These are phyloP conservation scores for Beauveria asiatica DNA, from an alignment of 2,329 filamentous ascomycete genomes.

Conservation along the genomic window DNA sequence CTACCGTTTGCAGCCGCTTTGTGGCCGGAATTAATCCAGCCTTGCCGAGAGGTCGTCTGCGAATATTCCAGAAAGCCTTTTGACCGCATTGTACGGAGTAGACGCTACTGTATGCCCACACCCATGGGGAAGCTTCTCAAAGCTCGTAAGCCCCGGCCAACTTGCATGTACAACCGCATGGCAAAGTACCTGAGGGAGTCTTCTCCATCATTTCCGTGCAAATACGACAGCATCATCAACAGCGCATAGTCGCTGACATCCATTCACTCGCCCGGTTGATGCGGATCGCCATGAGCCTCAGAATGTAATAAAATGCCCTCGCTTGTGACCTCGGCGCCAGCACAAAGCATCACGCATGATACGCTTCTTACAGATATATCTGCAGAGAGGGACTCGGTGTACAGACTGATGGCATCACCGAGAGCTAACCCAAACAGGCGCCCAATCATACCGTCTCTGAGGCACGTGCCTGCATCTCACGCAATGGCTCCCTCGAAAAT, in stretches of 20 bases:
- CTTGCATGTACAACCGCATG: conserved; percentile 36
- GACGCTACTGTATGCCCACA: conserved; percentile 38
- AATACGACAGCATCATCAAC: conserved; percentile 38
- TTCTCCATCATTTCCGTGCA: conserved; percentile 31
- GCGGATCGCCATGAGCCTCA: conserved; percentile 37
- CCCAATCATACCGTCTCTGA: conserved; percentile 19
- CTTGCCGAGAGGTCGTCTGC: conserved; percentile 26
- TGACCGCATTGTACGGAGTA: conserved; percentile 33
- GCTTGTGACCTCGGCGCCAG: conserved; percentile 26
- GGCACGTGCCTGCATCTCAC: neutral
- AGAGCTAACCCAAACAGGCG: conserved; percentile 42
- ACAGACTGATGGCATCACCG: conserved; percentile 45
- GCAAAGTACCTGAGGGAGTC: conserved; percentile 35
- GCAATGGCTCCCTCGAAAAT: neutral
- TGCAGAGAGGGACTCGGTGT: conserved; percentile 42
- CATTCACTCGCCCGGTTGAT: conserved; percentile 38
- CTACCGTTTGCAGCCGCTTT: conserved; percentile 42
- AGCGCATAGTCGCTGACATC: conserved; percentile 48
- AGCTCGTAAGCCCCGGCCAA: conserved; percentile 35
- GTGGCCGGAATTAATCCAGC: conserved; percentile 32
- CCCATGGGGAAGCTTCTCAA: conserved; percentile 40
- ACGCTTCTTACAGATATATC: conserved; percentile 24
- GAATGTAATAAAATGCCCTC: conserved; percentile 33
- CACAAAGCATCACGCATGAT: conserved; percentile 31
- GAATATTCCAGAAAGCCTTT: conserved; percentile 33